Percentiles rank a stretch among this genome's conserved stretches.
Conservation (phyloP, 164 flowering plant genomes). For the Platanus orientalis region DNA sequence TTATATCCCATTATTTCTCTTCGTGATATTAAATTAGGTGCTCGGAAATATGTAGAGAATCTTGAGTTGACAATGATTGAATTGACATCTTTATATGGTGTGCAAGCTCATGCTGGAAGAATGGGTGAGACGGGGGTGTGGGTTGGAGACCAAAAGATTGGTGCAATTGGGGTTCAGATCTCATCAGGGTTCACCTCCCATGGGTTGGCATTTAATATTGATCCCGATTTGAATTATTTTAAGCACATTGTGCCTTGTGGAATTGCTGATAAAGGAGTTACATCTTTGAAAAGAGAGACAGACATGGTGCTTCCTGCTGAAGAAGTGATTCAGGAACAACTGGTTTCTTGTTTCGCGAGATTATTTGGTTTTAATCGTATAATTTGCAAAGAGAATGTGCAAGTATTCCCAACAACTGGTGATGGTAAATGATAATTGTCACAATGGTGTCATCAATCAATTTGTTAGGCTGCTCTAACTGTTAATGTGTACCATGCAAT, state of each 20-base stretch:
- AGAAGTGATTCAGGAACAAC: constrained; percentile 68
- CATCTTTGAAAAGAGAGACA: constrained; percentile 78
- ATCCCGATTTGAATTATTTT: constrained; percentile 82
- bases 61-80: constrained; percentile 76
- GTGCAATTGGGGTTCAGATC: constrained; percentile 90
- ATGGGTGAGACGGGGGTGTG: constrained; percentile 78
- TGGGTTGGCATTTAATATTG: constrained; percentile 88
- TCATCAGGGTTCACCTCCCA: constrained; percentile 87
- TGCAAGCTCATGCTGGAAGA: constrained; percentile 54
- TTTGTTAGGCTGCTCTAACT: no score
- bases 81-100: constrained; percentile 67
- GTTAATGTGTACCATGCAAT: no score
- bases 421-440: constrained; percentile 1
- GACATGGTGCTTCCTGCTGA: constrained; percentile 54
- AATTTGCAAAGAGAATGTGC: constrained; percentile 40
- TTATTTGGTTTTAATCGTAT: constrained; percentile 43
- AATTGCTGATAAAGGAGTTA: constrained; percentile 77
- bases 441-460: not conserved
- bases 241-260: constrained; percentile 96
- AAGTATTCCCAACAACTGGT: constrained; percentile 6
- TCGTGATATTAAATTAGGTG: constrained; percentile 70
- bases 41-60: constrained; percentile 78
- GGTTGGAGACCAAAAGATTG: constrained; percentile 89
- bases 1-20: constrained; percentile 82
- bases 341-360: constrained; percentile 66